Percentiles rank a stretch among this genome's conserved stretches.
Evolutionary conservation across 2,329 filamentous ascomycete genomes (phyloP).

Genomic region (Malbranchea zuffiana): DNA sequence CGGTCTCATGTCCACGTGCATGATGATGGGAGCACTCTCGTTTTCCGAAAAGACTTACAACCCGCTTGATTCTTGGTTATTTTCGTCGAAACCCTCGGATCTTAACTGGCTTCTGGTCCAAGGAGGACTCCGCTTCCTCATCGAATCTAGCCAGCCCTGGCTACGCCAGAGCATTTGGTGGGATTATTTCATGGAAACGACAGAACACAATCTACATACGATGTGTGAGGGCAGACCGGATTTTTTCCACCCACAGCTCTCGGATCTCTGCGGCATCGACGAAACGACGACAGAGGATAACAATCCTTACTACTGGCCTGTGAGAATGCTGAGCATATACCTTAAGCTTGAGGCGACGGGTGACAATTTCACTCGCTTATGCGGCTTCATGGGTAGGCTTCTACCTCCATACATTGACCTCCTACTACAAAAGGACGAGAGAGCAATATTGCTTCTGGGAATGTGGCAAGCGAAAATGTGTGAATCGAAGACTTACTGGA

Average conservation of each 20-base stretch:
- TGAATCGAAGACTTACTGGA: slow-evolving; percentile 22
- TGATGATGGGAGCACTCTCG: slow-evolving; percentile 28
- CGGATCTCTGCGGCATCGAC: slow-evolving; percentile 27
- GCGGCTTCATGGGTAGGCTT: slow-evolving; percentile 28
- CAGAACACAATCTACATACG: slow-evolving; percentile 15
- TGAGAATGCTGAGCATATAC: slow-evolving; percentile 27
- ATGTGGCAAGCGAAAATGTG: slow-evolving; percentile 28
- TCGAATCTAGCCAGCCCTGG: slow-evolving; percentile 19
- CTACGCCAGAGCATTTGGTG: slow-evolving; percentile 28
- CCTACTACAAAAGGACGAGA: slow-evolving; percentile 23
- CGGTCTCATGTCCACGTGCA: slow-evolving; percentile 28
- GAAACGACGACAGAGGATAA: slow-evolving; percentile 20
- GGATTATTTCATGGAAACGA: slow-evolving; percentile 22
- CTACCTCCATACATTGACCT: slow-evolving; percentile 21
- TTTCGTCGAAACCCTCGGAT: slow-evolving; percentile 22
- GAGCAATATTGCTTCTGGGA: slow-evolving; percentile 25
- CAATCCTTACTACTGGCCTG: slow-evolving; percentile 30
- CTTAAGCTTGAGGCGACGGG: slow-evolving; percentile 20
- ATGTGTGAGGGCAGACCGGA: slow-evolving; percentile 22
- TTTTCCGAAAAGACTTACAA: slow-evolving; percentile 24
- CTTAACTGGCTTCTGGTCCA: slow-evolving; percentile 31
- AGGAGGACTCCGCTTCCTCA: slow-evolving; percentile 25
- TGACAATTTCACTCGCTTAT: slow-evolving; percentile 20
- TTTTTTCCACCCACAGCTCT: slow-evolving; percentile 23
- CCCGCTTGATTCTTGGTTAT: slow-evolving; percentile 27